Percentiles rank a stretch among this genome's conserved stretches.
Conservation (phyloP, 1,284 basidiomycete species). For the Exobasidium rhododendri region DNA sequence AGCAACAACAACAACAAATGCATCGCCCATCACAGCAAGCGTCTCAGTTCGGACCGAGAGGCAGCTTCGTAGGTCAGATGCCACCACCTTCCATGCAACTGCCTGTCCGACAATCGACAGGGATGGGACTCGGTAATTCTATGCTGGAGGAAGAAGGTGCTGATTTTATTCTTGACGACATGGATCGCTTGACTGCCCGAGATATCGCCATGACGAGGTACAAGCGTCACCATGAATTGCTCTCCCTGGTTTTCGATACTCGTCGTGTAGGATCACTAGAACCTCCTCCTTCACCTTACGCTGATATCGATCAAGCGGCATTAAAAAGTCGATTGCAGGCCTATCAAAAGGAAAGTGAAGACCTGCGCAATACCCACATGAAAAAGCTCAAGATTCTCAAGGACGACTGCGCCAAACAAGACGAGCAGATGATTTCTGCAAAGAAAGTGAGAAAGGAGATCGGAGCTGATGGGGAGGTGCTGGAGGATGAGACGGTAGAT, state of each 20-base stretch:
- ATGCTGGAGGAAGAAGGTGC: conserved; percentile 4
- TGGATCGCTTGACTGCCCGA: conserved; percentile 41
- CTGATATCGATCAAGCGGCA: conserved; percentile 23
- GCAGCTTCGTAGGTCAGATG: background rate
- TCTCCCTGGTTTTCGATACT: conserved; percentile 47
- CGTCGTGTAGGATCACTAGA: conserved; percentile 39
- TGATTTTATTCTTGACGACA: conserved; percentile 31
- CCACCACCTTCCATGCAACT: conserved; percentile 1
- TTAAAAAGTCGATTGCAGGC: conserved; percentile 22
- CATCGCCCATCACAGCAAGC: background rate
- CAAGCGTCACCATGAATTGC: conserved; percentile 46
- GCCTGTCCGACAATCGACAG: background rate
- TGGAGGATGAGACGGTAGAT: conserved; percentile 9
- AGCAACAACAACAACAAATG: conserved; percentile 2
- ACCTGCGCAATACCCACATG: conserved; percentile 19
- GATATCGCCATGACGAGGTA: conserved; percentile 49
- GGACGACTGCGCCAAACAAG: conserved; percentile 1
- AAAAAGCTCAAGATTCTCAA: conserved; percentile 1
- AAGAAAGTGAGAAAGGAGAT: background rate
- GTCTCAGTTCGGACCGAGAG: background rate
- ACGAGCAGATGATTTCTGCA: background rate
- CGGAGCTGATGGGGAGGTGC: conserved; percentile 15
- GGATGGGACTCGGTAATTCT: conserved; percentile 11
- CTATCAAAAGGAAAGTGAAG: conserved; percentile 22
- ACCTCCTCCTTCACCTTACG: conserved; percentile 41